phyloP scores from a whole-genome alignment of 108 stramenopile genomes.

The Nannochloropsis gaditana region DNA sequence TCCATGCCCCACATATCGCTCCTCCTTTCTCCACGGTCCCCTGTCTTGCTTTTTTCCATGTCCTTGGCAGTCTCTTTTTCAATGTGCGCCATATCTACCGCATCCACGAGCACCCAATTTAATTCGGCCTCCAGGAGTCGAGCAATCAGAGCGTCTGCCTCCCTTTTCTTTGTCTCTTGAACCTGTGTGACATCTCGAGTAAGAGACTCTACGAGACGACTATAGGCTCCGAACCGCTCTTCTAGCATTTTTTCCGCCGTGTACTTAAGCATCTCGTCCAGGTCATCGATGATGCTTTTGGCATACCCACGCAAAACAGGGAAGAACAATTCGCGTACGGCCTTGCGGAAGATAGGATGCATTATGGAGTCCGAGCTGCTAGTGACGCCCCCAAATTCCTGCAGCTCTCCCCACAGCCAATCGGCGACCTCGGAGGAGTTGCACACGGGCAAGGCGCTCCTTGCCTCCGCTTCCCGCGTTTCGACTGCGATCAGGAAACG shows the following conservation, averaged over 20 bases:
- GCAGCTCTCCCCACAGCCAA: background rate
- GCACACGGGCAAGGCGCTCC: background rate
- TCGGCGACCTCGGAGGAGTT: background rate
- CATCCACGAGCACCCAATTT: background rate
- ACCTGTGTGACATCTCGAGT: conserved; percentile 2
- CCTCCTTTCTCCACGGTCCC: background rate
- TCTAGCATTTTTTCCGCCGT: background rate
- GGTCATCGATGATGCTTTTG: background rate
- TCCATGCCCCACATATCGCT: no score
- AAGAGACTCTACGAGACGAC: background rate
- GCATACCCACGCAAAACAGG: conserved; percentile 1
- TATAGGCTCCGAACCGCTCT: background rate
- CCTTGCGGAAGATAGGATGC: conserved; percentile 6
- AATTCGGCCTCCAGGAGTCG: background rate
- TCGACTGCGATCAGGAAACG: background rate
- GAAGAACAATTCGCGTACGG: conserved; percentile 1
- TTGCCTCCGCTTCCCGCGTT: background rate
- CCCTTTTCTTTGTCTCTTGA: background rate
- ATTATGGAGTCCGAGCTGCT: background rate
- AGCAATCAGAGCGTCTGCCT: background rate
- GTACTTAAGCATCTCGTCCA: background rate
- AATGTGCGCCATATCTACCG: conserved; percentile 16
- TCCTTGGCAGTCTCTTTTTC: background rate
- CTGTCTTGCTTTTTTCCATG: background rate
- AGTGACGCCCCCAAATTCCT: background rate